Evolutionary conservation across 1,139 yeast genomes (phyloP), one percentile per base, ranked within the genome.

Genomic region (Debaryomyces subglobosus): DNA sequence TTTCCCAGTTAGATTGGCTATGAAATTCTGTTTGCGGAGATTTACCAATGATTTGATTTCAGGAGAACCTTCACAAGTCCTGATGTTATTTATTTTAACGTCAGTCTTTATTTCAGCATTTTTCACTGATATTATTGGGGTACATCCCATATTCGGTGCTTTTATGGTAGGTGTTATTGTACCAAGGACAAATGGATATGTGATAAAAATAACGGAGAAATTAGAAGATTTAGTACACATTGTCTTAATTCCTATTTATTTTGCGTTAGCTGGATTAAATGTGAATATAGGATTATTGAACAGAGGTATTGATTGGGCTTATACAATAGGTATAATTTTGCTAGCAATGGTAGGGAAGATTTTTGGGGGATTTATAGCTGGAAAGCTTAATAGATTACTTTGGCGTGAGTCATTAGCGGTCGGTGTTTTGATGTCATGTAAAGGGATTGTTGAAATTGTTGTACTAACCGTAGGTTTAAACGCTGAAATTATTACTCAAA

Each of bases 371-470:
- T 69, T 69, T 39, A 51, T 84, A 8, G 85, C 86, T 37, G 86
- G 91, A 1, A 82, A 76, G 55, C 55, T 81, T 35, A 78, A 78
- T 61, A 87, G 86, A 3, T 68, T 87, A 44, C 72, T 75, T 44
- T 84, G 87, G 86, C 78, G 90, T 59, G 94, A 87, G 62, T 81
- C 90, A 2, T 64, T 84, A 32, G 77, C 91, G 1, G 92, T 86
- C 32, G 95, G 95, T 47, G 79, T 86, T n/a, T 74, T 88, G 56
- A 87, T 88, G 94, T 86, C 92, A 9, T 88, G 96, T 74, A 88
- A 88, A 64, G 96, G 96, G 67, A 86, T 86, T 55, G 92, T 86
- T 29, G 92, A 86, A 65, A 83, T 88, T 60, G 92, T 88, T 43
- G 95, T 87, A 21, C 73, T 88, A 53, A 84, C 82, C 43, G 83